phyloP scores from a whole-genome alignment of 1,139 yeast genomes.

The Pneumocystis carinii region DNA sequence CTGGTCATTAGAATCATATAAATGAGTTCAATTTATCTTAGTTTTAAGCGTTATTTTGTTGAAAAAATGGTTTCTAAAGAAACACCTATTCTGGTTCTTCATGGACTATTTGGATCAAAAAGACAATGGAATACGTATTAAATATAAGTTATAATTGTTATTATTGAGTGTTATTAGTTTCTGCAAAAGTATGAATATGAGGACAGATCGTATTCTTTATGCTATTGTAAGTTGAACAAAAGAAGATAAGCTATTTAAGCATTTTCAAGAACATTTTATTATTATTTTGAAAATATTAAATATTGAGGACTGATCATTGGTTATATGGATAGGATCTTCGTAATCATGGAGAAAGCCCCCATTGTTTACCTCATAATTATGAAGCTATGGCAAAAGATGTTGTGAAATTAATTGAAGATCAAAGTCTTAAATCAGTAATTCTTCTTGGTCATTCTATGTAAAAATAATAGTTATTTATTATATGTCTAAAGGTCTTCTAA shows the following conservation, averaged over 20 bases:
- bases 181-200: slow-evolving; percentile 25
- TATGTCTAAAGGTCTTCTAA: slow-evolving; percentile 3
- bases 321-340: slow-evolving; percentile 40
- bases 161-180: slow-evolving; percentile 6
- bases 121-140: slow-evolving; percentile 60
- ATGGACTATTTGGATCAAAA: slow-evolving; percentile 80
- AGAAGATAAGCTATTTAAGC: too few species aligned
- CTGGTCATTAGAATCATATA: too few species aligned
- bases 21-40: not conserved
- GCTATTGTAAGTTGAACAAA: too few species aligned
- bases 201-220: not conserved
- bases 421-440: slow-evolving; percentile 39
- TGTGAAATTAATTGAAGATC: slow-evolving; percentile 44
- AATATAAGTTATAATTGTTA: slow-evolving; percentile 9
- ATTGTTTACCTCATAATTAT: slow-evolving; percentile 51
- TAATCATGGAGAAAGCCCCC: slow-evolving; percentile 90
- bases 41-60: not conserved
- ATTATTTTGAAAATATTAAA: slow-evolving; percentile 15
- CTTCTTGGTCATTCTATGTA: slow-evolving; percentile 82
- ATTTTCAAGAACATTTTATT: too few species aligned
- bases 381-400: slow-evolving; percentile 77
- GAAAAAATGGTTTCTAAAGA: not conserved
- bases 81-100: slow-evolving; percentile 58
- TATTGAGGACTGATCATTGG: slow-evolving; percentile 18
- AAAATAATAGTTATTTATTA: not conserved